Evolutionary conservation across 2,329 filamentous ascomycete species (phyloP).

Genomic region (Diaporthe australafricana): DNA sequence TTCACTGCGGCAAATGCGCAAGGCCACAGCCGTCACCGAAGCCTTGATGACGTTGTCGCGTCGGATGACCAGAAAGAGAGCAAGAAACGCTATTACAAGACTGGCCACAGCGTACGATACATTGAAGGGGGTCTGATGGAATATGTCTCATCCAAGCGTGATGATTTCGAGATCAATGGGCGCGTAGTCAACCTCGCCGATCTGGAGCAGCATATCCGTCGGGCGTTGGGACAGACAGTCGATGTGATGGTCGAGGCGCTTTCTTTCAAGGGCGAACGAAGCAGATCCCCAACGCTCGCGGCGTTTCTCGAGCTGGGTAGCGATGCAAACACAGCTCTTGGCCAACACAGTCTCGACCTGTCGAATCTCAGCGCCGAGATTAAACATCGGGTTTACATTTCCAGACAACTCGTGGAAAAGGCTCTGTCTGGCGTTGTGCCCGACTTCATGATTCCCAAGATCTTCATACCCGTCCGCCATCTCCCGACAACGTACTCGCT

Average conservation of each 20-base stretch:
- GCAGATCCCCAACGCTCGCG: conserved; percentile 52
- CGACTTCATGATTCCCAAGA: conserved; percentile 56
- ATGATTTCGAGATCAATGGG: conserved; percentile 54
- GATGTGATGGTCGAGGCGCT: conserved; percentile 63
- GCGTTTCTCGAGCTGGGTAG: conserved; percentile 63
- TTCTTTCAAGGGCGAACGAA: conserved; percentile 54
- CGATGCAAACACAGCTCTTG: conserved; percentile 45
- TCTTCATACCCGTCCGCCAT: conserved; percentile 60
- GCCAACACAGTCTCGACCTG: conserved; percentile 51
- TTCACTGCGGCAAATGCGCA: conserved; percentile 35
- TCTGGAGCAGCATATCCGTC: conserved; percentile 60
- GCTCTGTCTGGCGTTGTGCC: conserved; percentile 54
- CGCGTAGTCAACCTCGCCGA: conserved; percentile 54
- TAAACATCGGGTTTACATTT: conserved; percentile 56
- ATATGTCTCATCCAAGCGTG: conserved; percentile 57
- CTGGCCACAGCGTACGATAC: conserved; percentile 62
- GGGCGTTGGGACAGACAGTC: conserved; percentile 57
- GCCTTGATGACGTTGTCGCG: conserved; percentile 32
- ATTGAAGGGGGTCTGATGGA: conserved; percentile 61
- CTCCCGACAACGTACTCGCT: conserved; percentile 63
- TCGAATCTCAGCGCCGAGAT: conserved; percentile 52
- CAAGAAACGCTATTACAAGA: conserved; percentile 58
- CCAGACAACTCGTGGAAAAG: conserved; percentile 56
- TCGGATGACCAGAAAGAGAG: conserved; percentile 42
- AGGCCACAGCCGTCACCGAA: conserved; percentile 40